These are phyloP conservation scores for Lunularia cruciata DNA, from an alignment of 225 moss, liverwort and hornwort species.

Conservation along the genomic window DNA sequence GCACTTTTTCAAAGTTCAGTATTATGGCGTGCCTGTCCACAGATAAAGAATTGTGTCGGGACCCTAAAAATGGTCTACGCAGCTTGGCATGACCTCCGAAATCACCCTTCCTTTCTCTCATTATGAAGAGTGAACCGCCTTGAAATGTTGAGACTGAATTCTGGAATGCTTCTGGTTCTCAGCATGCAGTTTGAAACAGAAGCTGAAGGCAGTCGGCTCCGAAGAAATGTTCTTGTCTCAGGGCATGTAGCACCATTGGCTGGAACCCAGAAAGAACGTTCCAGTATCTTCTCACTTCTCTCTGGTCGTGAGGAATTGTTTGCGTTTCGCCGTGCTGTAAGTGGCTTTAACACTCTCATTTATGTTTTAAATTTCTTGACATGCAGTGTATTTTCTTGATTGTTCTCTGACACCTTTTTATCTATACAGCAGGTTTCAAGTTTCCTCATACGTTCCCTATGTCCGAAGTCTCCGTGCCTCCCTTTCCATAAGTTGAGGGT, in stretches of 20 bases:
- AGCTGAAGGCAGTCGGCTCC: slow-evolving; percentile 75
- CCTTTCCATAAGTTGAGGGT: too few relatives aligned
- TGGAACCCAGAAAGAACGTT: slow-evolving; percentile 49
- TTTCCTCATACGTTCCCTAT: background rate
- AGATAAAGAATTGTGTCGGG: too few relatives aligned
- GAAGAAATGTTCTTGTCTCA: slow-evolving; percentile 74
- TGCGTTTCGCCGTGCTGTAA: slow-evolving; percentile 83
- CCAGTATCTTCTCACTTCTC: slow-evolving; percentile 62
- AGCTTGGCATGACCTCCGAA: too few relatives aligned
- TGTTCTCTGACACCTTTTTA: background rate
- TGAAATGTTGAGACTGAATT: too few relatives aligned
- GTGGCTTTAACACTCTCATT: background rate
- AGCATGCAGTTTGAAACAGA: slow-evolving; percentile 97
- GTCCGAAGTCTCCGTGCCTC: too few relatives aligned
- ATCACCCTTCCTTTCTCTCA: too few relatives aligned
- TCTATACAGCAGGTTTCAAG: background rate
- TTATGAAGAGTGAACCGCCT: too few relatives aligned
- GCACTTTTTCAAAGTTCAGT: too few relatives aligned
- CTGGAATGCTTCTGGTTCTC: slow-evolving; percentile 6
- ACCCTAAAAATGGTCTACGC: too few relatives aligned
- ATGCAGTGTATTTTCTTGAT: background rate
- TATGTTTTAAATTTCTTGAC: background rate
- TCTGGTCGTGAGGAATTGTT: slow-evolving; percentile 88
- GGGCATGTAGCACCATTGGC: slow-evolving; percentile 79
- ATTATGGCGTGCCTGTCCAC: too few relatives aligned